Percentiles rank a stretch among this genome's conserved stretches.
phyloP scores from a whole-genome alignment of 768 basidiomycete genomes.

The Psilocybe cyanescens region DNA sequence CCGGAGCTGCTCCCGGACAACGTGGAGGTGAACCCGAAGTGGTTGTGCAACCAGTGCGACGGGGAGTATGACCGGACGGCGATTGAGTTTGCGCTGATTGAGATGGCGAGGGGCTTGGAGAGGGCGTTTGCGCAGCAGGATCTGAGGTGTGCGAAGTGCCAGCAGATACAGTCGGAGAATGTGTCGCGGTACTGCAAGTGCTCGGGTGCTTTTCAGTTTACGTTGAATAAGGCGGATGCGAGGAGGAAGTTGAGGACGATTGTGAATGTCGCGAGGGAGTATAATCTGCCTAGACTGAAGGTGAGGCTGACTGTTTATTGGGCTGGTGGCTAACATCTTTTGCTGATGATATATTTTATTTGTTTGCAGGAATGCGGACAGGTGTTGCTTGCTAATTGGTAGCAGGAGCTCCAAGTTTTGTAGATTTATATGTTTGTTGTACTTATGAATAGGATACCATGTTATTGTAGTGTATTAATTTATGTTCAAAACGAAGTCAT shows the following conservation, averaged over 20 bases:
- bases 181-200: slow-evolving; percentile 85
- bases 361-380: slow-evolving; percentile 48
- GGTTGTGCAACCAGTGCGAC: slow-evolving; percentile 74
- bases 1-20: slow-evolving; percentile 73
- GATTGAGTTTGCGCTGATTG: slow-evolving; percentile 88
- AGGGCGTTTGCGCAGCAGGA: slow-evolving; percentile 87
- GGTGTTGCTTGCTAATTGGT: slow-evolving; percentile 47
- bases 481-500: not conserved
- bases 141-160: slow-evolving; percentile 85
- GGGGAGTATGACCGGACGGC: slow-evolving; percentile 87
- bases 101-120: slow-evolving; percentile 71
- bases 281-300: slow-evolving; percentile 69
- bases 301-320: slow-evolving; percentile 36
- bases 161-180: slow-evolving; percentile 89
- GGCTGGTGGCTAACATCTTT: not conserved
- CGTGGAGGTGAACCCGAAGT: slow-evolving; percentile 54
- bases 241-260: slow-evolving; percentile 78
- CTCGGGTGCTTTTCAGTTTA: slow-evolving; percentile 82
- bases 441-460: not conserved
- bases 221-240: slow-evolving; percentile 72
- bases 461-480: not conserved
- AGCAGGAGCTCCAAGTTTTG: not conserved
- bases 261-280: slow-evolving; percentile 79
- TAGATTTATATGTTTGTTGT: not conserved
- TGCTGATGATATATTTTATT: not conserved